These are phyloP conservation scores for Puccinia novopanici DNA, from an alignment of 1,284 basidiomycete species.

Conservation along the genomic window DNA sequence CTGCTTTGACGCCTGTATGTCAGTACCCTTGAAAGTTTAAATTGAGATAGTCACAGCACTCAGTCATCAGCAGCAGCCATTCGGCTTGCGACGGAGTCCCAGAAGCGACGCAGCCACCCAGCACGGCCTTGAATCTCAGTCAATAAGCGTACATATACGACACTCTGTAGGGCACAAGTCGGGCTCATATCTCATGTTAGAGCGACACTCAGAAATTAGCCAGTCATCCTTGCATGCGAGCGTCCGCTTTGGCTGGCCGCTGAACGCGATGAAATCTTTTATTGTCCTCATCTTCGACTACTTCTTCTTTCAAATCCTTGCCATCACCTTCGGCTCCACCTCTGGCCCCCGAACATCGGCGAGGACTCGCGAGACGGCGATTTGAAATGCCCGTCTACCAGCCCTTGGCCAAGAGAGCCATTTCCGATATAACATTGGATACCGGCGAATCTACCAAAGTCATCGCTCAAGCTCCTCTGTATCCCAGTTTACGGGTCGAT, in stretches of 20 bases:
- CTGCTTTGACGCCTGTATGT: background rate
- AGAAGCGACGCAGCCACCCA: background rate
- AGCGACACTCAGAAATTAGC: background rate
- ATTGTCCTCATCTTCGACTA: slow-evolving; percentile 9
- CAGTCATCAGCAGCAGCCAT: background rate
- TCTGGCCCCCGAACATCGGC: background rate
- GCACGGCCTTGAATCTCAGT: background rate
- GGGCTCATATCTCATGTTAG: background rate
- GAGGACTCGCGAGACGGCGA: background rate
- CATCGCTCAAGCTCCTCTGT: background rate
- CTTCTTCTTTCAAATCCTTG: background rate
- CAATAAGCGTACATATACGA: background rate
- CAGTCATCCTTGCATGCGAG: background rate
- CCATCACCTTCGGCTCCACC: background rate
- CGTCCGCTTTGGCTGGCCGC: background rate
- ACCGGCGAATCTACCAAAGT: background rate
- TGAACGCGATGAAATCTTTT: slow-evolving; percentile 19
- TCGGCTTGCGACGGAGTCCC: background rate
- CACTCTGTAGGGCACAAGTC: background rate
- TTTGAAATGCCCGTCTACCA: background rate
- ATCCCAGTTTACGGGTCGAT: background rate
- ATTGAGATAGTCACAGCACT: background rate
- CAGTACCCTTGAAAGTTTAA: background rate
- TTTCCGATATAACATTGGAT: background rate
- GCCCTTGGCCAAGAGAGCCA: background rate